These are phyloP conservation scores for Chimonanthus praecox DNA, from an alignment of 164 flowering plant genomes.

Conservation along the genomic window DNA sequence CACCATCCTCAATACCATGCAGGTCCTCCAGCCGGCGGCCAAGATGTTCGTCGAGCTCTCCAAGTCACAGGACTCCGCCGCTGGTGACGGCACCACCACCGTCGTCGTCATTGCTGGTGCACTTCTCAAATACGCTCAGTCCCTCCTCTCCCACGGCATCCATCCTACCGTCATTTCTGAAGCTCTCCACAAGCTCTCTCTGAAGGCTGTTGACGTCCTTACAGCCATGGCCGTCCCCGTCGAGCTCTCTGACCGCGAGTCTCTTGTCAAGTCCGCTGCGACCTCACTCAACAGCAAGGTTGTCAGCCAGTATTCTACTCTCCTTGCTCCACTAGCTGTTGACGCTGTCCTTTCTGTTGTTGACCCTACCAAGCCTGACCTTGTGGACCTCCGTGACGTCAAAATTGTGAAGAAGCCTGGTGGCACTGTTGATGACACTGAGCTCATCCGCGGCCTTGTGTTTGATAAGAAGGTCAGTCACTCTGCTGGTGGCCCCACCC, in stretches of 20 bases:
- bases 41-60: conserved; percentile 93
- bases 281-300: conserved; percentile 85
- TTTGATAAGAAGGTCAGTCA: conserved; percentile 92
- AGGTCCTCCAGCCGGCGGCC: conserved; percentile 89
- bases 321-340: conserved; percentile 88
- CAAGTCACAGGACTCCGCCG: conserved; percentile 79
- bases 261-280: conserved; percentile 67
- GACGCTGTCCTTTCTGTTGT: conserved; percentile 78
- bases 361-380: conserved; percentile 61
- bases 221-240: conserved; percentile 91
- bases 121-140: conserved; percentile 53
- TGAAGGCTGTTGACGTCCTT: conserved; percentile 62
- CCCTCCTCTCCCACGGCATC: conserved; percentile 54
- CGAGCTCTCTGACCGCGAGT: conserved; percentile 74
- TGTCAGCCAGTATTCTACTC: conserved; percentile 84
- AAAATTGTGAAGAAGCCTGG: conserved; percentile 89
- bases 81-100: conserved; percentile 97
- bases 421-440: conserved; percentile 90
- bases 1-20: conserved; percentile 89
- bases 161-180: conserved; percentile 91
- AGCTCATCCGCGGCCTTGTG: conserved; percentile 69
- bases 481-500: conserved; percentile 75
- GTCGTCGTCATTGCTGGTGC: conserved; percentile 96
- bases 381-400: conserved; percentile 75
- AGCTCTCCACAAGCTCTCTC: conserved; percentile 57